Base-by-base conservation (phyloP, 2,329 filamentous ascomycete genomes). In the Colletotrichum godetiae region DNA sequence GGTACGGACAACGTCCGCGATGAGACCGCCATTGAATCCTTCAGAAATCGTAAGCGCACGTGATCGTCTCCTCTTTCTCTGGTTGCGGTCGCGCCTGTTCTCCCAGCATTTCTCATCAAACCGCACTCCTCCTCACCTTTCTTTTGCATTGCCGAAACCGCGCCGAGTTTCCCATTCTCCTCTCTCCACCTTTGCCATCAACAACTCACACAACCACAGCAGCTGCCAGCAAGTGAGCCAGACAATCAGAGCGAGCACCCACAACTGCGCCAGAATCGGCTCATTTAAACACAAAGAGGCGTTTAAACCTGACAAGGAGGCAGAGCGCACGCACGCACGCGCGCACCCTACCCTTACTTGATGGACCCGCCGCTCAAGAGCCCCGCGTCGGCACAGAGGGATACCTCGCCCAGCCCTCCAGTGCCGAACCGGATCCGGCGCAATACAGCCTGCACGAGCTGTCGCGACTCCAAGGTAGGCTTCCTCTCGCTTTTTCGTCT, bases 391-490 rank as follows among this genome's bases (percentile, higher is more conserved):
- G 67, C 49, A 61, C 60, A 61, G 31, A 59, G 67, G 35, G 67
- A 71, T 31, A 22, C 71, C 35, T 73, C 72, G 15, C 64, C 70
- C 37, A 69, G 60, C 12, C 61, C 69, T 37, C 73, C 69, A 12
- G 65, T 69, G 73, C 73, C 77, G 69, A 76, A 75, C 31, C 76
- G 78, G 46, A 79, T 80, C 73, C 75, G 79, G 70, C 76, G 79
- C 8, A 80, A 80, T 67, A 80, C 78, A n/a, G 79, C 79, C 31
- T 81, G 79, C 59, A 78, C 80, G 27, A 76, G 78, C 67, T 81
- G 79, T 74, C 78, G 79, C 35, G 79, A 81, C 68, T 79, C 83
- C 68, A 84, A 84, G 79, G 83, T 84, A 74, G 78, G 79, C 73
- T 66, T 67, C 15, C 13, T 13, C 22, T 60, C 27, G 65, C 33